Base-by-base conservation (phyloP, 1,139 yeast genomes). In the Saccharomyces hybrid region DNA sequence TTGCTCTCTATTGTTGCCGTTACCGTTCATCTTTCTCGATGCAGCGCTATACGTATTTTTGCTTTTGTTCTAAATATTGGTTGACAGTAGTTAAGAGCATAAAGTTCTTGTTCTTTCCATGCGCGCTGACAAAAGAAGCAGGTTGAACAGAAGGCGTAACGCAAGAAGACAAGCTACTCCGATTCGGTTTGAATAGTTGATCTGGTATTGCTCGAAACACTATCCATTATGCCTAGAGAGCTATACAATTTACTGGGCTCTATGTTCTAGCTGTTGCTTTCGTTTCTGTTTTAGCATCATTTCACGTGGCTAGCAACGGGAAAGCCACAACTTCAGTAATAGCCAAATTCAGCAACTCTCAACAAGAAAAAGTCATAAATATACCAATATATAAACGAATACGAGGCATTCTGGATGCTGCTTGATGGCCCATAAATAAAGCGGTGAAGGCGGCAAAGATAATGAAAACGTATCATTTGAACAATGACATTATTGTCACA, bases 401-500 rank as follows among this genome's bases (percentile, higher is more conserved):
- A 2, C 20, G 2, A 16, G 20, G 20, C 20, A 2, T 16, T 16
- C 2, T 16, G 20, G 20, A 2, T 2, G 20, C 20, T 16, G 20
- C 20, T 16, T 16, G 20, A 16, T 16, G 20, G 20, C 20, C 20
- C 20, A 16, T 2, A 16, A 16, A 16, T 16, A 16, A 16, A 16
- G 20, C 2, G 20, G 20, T 9, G 16, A 26, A 11, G 23, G 9
- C 5, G 25, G 16, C 16, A 9, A 14, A 20, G 13, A 11, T 16
- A 34, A 47, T 51, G 32, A 55, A 52, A 28, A 29, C 53, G 2
- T 64, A 58, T 44, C 34, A 49, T 14, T 58, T 66, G 50, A 64
- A 64, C 52, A 63, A 63, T 47, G 66, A 59, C 5, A 53, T 74
- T 11, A 57, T 64, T 13, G 64, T 79, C n/a, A 71, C 81, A 0